These are phyloP conservation scores for Psidium friedrichsthalianum DNA, from an alignment of 345 rosid genomes.

Conservation along the genomic window DNA sequence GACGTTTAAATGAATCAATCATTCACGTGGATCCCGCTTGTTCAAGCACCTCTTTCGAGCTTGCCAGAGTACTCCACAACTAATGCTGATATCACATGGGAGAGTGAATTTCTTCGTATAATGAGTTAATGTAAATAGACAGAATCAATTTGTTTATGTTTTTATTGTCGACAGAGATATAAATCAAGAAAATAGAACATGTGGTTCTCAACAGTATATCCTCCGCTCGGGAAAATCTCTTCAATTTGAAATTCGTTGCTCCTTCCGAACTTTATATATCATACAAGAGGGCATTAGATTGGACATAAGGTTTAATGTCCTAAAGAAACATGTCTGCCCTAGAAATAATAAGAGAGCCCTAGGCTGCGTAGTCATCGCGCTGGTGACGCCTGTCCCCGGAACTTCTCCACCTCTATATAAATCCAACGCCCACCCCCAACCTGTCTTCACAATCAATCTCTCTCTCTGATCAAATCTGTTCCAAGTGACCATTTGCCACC, in stretches of 20 bases:
- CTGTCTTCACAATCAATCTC: neutral
- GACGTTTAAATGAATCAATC: neutral
- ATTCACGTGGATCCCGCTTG: neutral
- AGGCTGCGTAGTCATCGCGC: neutral
- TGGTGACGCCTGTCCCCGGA: neutral
- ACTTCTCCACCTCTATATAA: neutral
- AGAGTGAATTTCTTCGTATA: neutral
- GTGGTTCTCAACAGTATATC: neutral
- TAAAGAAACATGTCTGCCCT: neutral
- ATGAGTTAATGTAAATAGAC: fast-evolving
- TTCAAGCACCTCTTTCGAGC: no score
- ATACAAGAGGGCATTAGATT: neutral
- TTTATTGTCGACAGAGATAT: neutral
- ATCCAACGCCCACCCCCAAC: neutral
- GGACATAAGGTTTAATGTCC: neutral
- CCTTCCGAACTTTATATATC: neutral
- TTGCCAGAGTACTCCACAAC: neutral
- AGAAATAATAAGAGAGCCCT: no score
- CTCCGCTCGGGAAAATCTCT: neutral
- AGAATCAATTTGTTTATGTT: neutral
- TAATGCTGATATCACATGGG: no score
- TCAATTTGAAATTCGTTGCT: neutral
- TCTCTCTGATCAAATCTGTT: neutral
- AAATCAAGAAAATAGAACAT: neutral
- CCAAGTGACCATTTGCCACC: neutral